phyloP scores from a whole-genome alignment of 106 monocot genomes.

The Dioscorea alata region DNA sequence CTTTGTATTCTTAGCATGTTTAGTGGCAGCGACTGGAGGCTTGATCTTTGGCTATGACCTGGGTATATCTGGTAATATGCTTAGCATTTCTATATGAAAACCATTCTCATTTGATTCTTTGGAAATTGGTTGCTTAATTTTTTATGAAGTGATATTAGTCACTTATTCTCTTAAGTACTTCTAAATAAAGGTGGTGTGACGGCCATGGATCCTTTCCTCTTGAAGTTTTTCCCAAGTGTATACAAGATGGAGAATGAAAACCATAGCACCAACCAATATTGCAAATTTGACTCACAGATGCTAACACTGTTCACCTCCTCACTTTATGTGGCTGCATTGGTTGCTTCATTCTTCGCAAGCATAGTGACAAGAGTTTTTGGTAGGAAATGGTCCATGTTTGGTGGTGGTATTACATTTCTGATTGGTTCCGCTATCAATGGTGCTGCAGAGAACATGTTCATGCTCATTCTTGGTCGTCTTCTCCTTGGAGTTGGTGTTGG shows the following conservation, averaged over 20 bases:
- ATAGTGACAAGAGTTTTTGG: not conserved
- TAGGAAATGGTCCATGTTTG: not conserved
- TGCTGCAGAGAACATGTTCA: too few relatives aligned
- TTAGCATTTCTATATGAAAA: not conserved
- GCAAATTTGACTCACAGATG: constrained; percentile 6
- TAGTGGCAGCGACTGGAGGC: too few relatives aligned
- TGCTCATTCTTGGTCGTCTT: too few relatives aligned
- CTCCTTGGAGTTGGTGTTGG: too few relatives aligned
- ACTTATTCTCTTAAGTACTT: not conserved
- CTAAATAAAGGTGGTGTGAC: too few relatives aligned
- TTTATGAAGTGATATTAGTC: not conserved
- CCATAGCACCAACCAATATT: constrained; percentile 4
- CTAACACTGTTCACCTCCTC: constrained; percentile 12
- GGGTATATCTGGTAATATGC: not conserved
- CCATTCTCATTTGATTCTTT: too few relatives aligned
- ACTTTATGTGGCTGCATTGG: not conserved
- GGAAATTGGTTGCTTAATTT: not conserved
- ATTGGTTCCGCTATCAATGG: too few relatives aligned
- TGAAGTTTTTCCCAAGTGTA: not conserved
- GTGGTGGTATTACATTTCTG: not conserved
- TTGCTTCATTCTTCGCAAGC: not conserved
- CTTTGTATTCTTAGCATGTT: too few relatives aligned
- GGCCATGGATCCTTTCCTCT: not conserved
- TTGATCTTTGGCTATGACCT: not conserved
- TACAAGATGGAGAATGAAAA: not conserved